Conservation (phyloP, 441 rosid species). For the Mallotus japonicus region DNA sequence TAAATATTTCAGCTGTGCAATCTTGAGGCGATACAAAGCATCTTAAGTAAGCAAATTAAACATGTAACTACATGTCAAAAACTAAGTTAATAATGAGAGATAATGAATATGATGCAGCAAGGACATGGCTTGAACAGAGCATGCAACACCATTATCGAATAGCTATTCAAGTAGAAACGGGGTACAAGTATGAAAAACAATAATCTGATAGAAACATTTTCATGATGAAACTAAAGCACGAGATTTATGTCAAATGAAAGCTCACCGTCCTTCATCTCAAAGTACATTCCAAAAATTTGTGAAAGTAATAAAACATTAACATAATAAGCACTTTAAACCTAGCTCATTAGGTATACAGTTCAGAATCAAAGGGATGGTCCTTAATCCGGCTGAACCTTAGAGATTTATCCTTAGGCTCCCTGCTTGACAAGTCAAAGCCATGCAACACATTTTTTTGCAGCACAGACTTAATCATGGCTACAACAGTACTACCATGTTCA, state of each 20-base stretch:
- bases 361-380: conserved; percentile 56
- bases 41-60: not conserved
- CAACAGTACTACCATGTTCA: conserved; percentile 47
- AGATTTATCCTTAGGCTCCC: conserved; percentile 36
- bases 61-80: not conserved
- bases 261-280: not conserved
- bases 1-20: not conserved
- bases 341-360: conserved; percentile 51
- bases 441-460: conserved; percentile 50
- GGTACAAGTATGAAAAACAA: not conserved
- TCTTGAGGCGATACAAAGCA: not conserved
- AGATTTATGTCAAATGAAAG: not conserved
- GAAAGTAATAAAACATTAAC: not conserved
- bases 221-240: not conserved
- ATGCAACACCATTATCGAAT: not conserved
- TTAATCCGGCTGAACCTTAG: conserved; percentile 32
- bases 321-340: conserved; percentile 13
- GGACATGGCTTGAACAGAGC: not conserved
- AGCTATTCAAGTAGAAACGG: not conserved
- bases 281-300: no score
- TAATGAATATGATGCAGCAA: not conserved
- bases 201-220: not conserved
- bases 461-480: conserved; percentile 47
- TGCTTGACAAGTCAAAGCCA: conserved; percentile 35
- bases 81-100: not conserved